Percentiles rank a stretch among this genome's conserved stretches.
These are phyloP conservation scores for Kluyveromyces marxianus DNA, from an alignment of 1,139 yeast species.

Conservation along the genomic window DNA sequence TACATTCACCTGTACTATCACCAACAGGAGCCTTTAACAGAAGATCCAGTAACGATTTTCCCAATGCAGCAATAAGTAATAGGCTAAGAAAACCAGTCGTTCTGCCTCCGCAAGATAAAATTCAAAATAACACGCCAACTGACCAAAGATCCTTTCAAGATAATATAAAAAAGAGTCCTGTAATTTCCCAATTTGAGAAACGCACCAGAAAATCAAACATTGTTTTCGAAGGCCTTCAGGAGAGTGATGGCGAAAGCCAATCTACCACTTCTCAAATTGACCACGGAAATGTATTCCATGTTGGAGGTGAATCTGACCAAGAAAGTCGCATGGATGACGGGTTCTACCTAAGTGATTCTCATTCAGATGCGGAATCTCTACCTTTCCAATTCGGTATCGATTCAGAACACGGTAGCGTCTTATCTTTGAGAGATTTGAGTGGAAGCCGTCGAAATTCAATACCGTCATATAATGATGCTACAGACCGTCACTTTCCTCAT, in stretches of 20 bases:
- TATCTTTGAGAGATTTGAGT: conserved; percentile 15
- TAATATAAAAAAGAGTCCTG: not conserved
- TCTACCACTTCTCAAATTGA: not conserved
- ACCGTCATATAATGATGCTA: not conserved
- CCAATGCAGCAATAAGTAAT: conserved; percentile 1
- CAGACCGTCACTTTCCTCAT: not conserved
- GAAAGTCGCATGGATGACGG: not conserved
- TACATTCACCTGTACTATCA: conserved; percentile 3
- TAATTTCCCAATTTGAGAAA: not conserved
- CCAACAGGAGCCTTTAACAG: not conserved
- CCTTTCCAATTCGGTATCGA: conserved; percentile 25
- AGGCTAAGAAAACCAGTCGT: conserved; percentile 4
- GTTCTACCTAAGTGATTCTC: conserved; percentile 5
- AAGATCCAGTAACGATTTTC: conserved; percentile 5
- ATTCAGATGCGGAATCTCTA: conserved; percentile 24
- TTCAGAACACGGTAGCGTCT: conserved; percentile 21
- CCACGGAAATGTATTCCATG: not conserved
- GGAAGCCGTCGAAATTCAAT: not conserved
- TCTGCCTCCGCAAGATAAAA: not conserved
- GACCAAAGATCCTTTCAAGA: not conserved
- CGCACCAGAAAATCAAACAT: not conserved
- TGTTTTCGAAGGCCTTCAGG: conserved; percentile 2
- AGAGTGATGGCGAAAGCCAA: conserved; percentile 1
- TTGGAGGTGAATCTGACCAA: not conserved
- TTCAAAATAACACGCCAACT: not conserved